Conservation (phyloP, 2,329 filamentous ascomycete genomes). For the Trichoderma sp. region DNA sequence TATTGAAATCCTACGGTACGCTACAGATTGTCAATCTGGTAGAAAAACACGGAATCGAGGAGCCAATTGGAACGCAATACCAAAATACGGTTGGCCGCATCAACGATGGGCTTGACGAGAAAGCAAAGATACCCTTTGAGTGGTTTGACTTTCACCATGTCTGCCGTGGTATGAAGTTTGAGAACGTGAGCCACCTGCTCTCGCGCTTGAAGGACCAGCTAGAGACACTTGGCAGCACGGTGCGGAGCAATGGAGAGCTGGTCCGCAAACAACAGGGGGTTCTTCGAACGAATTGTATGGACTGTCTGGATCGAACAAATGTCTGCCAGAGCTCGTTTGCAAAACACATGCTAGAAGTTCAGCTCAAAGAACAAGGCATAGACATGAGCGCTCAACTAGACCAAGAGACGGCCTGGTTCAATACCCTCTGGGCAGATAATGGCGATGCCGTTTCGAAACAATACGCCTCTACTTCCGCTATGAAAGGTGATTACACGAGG, state of each 20-base stretch:
- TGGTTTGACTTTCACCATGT: slow-evolving; percentile 98
- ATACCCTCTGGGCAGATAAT: slow-evolving; percentile 95
- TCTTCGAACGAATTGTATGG: slow-evolving; percentile 97
- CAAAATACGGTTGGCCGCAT: slow-evolving; percentile 66
- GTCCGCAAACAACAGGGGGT: slow-evolving; percentile 67
- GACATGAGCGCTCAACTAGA: slow-evolving; percentile 74
- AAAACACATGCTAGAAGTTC: slow-evolving; percentile 76
- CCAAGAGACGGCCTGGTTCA: slow-evolving; percentile 88
- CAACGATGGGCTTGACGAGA: slow-evolving; percentile 62
- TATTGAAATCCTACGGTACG: slow-evolving; percentile 70
- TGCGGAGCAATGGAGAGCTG: slow-evolving; percentile 51
- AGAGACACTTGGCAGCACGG: slow-evolving; percentile 70
- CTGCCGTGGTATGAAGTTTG: slow-evolving; percentile 96
- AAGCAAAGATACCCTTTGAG: slow-evolving; percentile 61
- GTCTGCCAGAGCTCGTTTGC: slow-evolving; percentile 92
- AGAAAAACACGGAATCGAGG: slow-evolving; percentile 83
- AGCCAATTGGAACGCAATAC: slow-evolving; percentile 76
- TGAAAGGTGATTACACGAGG: slow-evolving; percentile 96
- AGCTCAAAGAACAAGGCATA: slow-evolving; percentile 75
- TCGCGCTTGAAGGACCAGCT: slow-evolving; percentile 68
- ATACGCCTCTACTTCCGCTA: slow-evolving; percentile 90
- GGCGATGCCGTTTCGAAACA: slow-evolving; percentile 94
- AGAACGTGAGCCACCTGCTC: slow-evolving; percentile 83
- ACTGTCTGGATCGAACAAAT: slow-evolving; percentile 94
- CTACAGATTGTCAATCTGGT: slow-evolving; percentile 82